These are phyloP conservation scores for Volvariella volvacea DNA, from an alignment of 1,284 basidiomycete genomes.

Conservation along the genomic window DNA sequence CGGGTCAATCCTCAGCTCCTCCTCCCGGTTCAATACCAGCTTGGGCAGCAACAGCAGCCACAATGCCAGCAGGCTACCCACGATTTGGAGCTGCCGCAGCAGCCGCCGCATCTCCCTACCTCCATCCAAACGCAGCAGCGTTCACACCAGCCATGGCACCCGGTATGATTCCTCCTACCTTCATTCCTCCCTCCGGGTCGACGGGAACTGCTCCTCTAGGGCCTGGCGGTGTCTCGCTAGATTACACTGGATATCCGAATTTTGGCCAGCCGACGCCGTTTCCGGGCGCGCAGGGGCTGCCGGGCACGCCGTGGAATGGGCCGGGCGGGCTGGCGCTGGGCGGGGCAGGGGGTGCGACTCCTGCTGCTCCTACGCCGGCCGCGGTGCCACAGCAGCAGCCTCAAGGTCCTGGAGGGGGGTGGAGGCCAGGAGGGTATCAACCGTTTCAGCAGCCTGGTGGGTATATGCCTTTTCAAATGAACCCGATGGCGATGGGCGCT, in stretches of 20 bases:
- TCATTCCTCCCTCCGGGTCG: conserved; percentile 2
- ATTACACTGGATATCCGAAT: conserved; percentile 8
- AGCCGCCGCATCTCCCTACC: neutral
- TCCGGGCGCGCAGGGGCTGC: neutral
- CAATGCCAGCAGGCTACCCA: neutral
- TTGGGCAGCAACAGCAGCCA: neutral
- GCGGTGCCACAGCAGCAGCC: neutral
- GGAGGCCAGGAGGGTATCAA: neutral
- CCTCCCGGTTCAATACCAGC: neutral
- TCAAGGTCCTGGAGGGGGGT: neutral
- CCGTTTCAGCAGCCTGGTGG: neutral
- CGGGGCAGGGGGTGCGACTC: neutral
- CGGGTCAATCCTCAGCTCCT: neutral
- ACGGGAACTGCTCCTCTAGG: neutral
- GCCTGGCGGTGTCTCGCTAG: conserved; percentile 1
- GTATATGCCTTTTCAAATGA: neutral
- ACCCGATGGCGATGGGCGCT: conserved; percentile 4
- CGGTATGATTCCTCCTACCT: neutral
- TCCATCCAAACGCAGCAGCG: neutral
- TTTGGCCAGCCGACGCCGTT: conserved; percentile 4
- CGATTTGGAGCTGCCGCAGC: neutral
- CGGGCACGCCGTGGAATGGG: neutral
- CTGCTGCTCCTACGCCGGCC: neutral
- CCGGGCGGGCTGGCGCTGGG: neutral
- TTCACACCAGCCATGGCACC: neutral